Percentiles rank a stretch among this genome's conserved stretches.
Evolutionary conservation across 78 protist genomes (phyloP).

Genomic region (Isochrysis galbana): DNA sequence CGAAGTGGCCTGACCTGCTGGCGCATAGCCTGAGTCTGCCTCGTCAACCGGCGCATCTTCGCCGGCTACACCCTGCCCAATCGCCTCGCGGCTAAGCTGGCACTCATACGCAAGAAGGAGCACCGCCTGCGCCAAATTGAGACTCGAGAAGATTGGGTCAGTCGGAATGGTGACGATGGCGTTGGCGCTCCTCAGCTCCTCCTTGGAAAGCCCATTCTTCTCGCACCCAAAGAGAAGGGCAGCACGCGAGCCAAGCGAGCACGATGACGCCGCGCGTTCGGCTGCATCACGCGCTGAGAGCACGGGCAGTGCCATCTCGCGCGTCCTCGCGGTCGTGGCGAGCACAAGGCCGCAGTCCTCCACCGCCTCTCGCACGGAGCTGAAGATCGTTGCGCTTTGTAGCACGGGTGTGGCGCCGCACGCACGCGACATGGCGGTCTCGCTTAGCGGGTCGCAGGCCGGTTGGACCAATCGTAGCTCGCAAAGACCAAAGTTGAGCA

Average conservation of each 20-base stretch:
- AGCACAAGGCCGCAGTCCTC: background rate
- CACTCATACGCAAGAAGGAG: background rate
- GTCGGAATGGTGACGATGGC: background rate
- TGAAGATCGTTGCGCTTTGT: too few relatives aligned
- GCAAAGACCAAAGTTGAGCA: conserved; percentile 12
- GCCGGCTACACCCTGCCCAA: background rate
- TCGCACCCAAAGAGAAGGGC: background rate
- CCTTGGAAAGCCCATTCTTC: conserved; percentile 3
- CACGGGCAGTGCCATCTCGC: background rate
- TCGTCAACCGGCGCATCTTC: background rate
- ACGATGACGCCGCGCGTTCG: background rate
- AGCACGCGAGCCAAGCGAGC: background rate
- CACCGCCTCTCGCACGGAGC: background rate
- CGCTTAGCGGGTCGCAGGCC: background rate
- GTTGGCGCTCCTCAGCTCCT: background rate
- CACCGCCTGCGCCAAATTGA: conserved; percentile 24
- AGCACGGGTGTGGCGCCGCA: background rate
- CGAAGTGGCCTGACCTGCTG: background rate
- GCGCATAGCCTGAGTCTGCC: background rate
- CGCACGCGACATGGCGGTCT: background rate
- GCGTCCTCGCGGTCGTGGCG: conserved; percentile 11
- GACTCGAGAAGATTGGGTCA: background rate
- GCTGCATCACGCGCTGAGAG: background rate
- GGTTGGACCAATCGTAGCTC: background rate
- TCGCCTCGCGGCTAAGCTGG: background rate